Evolutionary conservation across 352 stramenopile species (phyloP).

Genomic region (Phytophthora meadii): DNA sequence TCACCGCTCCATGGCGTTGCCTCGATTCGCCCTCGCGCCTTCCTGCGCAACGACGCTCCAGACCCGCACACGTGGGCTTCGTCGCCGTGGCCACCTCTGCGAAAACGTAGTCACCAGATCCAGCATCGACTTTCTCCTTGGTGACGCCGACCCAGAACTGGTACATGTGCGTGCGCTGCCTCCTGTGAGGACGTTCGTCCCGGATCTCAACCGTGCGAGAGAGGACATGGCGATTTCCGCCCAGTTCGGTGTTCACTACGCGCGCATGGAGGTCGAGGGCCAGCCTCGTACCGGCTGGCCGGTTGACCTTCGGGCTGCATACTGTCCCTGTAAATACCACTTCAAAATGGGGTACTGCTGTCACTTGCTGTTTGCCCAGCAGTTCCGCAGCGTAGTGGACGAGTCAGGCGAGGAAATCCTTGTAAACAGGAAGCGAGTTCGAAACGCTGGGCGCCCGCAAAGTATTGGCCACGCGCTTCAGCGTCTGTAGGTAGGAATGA

Average conservation of each 20-base stretch:
- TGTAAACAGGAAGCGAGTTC: not conserved
- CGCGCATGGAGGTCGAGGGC: conserved; percentile 17
- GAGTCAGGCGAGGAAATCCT: conserved; percentile 10
- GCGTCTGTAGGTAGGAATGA: no score
- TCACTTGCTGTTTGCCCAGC: conserved; percentile 1
- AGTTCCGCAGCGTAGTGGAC: not conserved
- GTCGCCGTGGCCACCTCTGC: no score
- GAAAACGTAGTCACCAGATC: no score
- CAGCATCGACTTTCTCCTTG: conserved; percentile 4
- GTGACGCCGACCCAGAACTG: not conserved
- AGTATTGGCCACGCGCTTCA: not conserved
- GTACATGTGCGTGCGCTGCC: conserved; percentile 4
- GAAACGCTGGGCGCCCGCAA: not conserved
- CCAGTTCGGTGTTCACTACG: conserved; percentile 6
- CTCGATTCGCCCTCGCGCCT: not conserved
- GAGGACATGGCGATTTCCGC: not conserved
- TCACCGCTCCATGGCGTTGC: not conserved
- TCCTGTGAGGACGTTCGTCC: not conserved
- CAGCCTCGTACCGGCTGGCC: conserved; percentile 1
- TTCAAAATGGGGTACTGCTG: conserved; percentile 13
- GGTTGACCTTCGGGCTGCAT: not conserved
- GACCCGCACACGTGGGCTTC: no score
- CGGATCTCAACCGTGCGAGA: conserved; percentile 2
- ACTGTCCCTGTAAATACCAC: conserved; percentile 6
- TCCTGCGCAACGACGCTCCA: no score